Base-by-base conservation (phyloP, 768 basidiomycete species). In the Psilocybe tampanensis region DNA sequence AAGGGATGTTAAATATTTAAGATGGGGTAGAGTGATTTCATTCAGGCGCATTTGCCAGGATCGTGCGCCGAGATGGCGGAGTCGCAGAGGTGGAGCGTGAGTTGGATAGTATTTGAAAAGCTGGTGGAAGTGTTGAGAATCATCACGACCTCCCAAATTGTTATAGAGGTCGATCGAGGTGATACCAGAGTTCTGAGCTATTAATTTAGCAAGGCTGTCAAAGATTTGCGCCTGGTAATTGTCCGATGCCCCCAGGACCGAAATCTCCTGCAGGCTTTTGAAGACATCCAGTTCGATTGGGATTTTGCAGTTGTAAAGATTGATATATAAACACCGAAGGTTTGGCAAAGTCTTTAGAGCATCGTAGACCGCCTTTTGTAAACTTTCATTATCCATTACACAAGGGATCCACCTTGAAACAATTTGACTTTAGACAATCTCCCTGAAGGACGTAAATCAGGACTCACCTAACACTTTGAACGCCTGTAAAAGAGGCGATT, bases 51-150 rank as follows among this genome's bases (percentile, higher is more conserved):
- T n/a, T 17, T 4, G 17, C 13, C 42, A 54, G 12, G 11, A 24
- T 1, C 9, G 9, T 18, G 45, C 12, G 3, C 4, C 15, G 2
- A 54, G 43, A 9, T 45, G 43, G 21, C 32, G 24, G 7, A 54
- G 42, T 11, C 32, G 26, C 7, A 54, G 42, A 15, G 52, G 52
- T 8, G 52, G n/a, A 26, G 52, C 39, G n/a, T 29, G 8, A 11
- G 13, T 18, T 8, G 52, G 52, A 19, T 52, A 44, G 32, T 52
- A 24, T 21, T 19, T 52, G 52, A 52, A 44, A 13, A 52, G 41
- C 13, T n/a, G 24, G 22, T 43, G 26, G 4, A 52, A 29, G 19
- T n/a, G 26, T 13, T 44, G 36, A 29, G 19, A 44, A 4, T 44
- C 22, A 21, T 44, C 22, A 3, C 2, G 29, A 29, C 29, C 4